phyloP scores from a whole-genome alignment of 176 grass and related monocot species.

The Juncus inflexus region DNA sequence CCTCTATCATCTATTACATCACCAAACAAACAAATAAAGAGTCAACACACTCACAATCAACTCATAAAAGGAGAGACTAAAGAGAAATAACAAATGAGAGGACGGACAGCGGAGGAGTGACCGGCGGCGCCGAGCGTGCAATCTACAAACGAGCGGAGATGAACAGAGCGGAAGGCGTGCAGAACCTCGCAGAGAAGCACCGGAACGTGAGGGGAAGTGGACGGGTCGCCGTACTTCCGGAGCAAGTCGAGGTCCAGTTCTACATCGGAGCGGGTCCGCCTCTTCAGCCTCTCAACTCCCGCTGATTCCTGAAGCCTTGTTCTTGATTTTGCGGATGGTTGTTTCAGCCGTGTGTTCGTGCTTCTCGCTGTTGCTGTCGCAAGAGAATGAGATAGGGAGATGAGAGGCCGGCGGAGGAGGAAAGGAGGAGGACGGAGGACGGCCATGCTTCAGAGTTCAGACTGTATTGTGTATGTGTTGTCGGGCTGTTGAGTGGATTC shows the following conservation, averaged over 20 bases:
- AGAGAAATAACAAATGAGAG: background rate
- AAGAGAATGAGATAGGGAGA: too few species aligned
- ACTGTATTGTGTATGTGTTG: too few species aligned
- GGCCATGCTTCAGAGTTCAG: too few species aligned
- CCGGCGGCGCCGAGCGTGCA: constrained; percentile 87
- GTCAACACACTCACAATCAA: background rate
- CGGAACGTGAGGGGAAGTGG: constrained; percentile 46
- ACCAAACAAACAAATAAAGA: constrained; percentile 31
- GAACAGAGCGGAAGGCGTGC: constrained; percentile 43
- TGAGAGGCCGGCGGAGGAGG: too few species aligned
- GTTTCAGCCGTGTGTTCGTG: too few species aligned
- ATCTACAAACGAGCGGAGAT: constrained; percentile 80
- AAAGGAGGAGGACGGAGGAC: too few species aligned
- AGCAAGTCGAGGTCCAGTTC: constrained; percentile 60
- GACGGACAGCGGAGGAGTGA: constrained; percentile 66
- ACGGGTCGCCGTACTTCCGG: constrained; percentile 30
- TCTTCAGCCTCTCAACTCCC: constrained; percentile 23
- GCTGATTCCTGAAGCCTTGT: too few species aligned
- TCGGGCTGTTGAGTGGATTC: too few species aligned
- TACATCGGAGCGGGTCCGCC: constrained; percentile 62
- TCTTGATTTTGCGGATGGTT: too few species aligned
- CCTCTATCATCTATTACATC: constrained; percentile 69
- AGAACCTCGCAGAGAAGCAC: constrained; percentile 77
- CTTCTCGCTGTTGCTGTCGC: too few species aligned
- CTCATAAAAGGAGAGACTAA: background rate